Evolutionary conservation across 2,329 filamentous ascomycete genomes (phyloP), one percentile per base, ranked within the genome.

Genomic region (Aspergillus jensenii): DNA sequence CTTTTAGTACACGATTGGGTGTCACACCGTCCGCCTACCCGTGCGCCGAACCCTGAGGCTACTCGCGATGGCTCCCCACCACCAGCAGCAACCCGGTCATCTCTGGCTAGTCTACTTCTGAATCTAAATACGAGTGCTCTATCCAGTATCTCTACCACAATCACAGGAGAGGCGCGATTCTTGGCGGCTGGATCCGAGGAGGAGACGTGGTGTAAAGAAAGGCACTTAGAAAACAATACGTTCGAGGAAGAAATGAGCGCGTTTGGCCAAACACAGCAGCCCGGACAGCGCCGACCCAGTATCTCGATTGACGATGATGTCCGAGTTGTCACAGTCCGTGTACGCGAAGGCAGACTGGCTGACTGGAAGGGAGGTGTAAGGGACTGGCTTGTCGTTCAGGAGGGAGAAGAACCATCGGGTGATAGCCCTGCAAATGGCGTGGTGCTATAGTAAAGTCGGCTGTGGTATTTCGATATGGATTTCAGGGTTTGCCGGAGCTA

Each of bases 1-100:
- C 82, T 98, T 12, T 85, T 98, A n/a, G 95, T 98, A 6, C 95
- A 99, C 78, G 95, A 98, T 78, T 99, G 93, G 95, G 90, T 96
- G 58, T 96, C 91, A 1, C 91, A 96, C 74, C 88, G 95, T 2
- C 93, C 93, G 1, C 90, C 91, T 0, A 92, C 90, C 7, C 85
- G 89, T 52, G 78, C 81, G 55, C 72, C 76, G 2, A 73, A 74
- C 50, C 79, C 81, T 47, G 86, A 80, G 6, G 83, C 80, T 66
- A 79, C 72, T 58, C 82, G 79, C 60, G 83, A 79, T 51, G 87
- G 85, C 61, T 89, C 86, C 40, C 87, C 85, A 25, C 83, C 79
- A 17, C 88, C 83, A 50, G 85, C 85, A 51, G 78, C 76, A 25
- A 82, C 82, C 60, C 84, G 87, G 14, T 92, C 90, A 39, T 90